Evolutionary conservation across 345 rosid species (phyloP), one percentile per base, ranked within the genome.

Genomic region (Litchi chinensis): DNA sequence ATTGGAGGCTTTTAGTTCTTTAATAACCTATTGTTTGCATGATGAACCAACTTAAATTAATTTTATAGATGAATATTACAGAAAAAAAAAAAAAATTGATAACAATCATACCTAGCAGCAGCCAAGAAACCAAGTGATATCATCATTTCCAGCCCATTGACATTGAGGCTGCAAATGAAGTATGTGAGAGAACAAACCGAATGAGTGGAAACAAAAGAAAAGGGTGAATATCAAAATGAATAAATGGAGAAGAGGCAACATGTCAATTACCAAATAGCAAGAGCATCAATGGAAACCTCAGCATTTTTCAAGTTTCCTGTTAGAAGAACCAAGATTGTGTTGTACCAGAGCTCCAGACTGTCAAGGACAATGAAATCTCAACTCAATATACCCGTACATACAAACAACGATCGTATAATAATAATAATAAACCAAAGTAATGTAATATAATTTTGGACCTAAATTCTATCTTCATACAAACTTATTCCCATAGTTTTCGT

Each of bases 281-380:
- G 87, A 24, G 98, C 98, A 86, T 92, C 90, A 57, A 94, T 89
- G 76, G 95, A 79, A 81, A 91, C 87, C 79, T 90, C 88, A 13
- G 97, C 95, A 77, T 91, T 87, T 77, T 82, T 71, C 86, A 94
- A 28, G 77, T 86, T 86, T 75, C 98, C 97, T 0, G 97, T 90
- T 56, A 92, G 76, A 54, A 92, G 88, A 68, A 94, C 79, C 81
- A 94, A 82, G 74, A 91, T 79, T 22, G 97, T 85, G 84, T 86
- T 94, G 94, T 94, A 92, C 97, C 98, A 92, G 72, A 91, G 83
- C 87, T 94, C 95, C 60, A 94, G 89, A 76, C 94, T 90, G 92
- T 41, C 69, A 70, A 68, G 19, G 37, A 76, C 64, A 81, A 44
- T 37, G 77, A 3, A 18, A 12, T 70, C 15, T 18, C 60, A 74